These are phyloP conservation scores for Mesotaenium endlicherianum DNA, from an alignment of 139 green algal species.

Conservation along the genomic window DNA sequence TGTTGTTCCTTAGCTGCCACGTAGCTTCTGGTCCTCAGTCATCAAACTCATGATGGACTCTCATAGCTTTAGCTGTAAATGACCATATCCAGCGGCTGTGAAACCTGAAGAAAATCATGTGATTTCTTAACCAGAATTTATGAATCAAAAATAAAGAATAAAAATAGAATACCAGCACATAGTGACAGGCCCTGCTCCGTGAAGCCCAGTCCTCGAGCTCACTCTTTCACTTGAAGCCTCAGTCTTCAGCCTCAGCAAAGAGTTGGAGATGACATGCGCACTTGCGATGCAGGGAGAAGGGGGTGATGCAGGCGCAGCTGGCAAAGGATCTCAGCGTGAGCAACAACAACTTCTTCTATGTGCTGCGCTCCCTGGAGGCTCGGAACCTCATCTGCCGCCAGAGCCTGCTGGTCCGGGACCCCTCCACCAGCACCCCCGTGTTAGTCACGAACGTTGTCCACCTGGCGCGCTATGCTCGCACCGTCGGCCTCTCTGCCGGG, in stretches of 20 bases:
- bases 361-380: conserved; percentile 31
- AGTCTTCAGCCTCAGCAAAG: background rate
- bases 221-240: background rate
- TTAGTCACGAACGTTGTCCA: conserved; percentile 24
- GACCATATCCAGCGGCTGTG: background rate
- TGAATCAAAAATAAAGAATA: background rate
- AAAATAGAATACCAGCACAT: background rate
- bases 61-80: background rate
- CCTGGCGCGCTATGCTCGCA: conserved; percentile 10
- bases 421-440: background rate
- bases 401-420: background rate
- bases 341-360: conserved; percentile 52
- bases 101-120: background rate
- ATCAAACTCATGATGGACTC: background rate
- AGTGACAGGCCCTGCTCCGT: background rate
- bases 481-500: background rate
- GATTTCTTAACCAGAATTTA: background rate
- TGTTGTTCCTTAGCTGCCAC: background rate
- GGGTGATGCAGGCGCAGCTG: conserved; percentile 22
- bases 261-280: background rate
- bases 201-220: background rate
- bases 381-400: conserved; percentile 14
- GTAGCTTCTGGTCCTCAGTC: background rate
- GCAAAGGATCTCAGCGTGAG: conserved; percentile 21
- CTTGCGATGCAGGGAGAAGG: conserved; percentile 11